Conservation (phyloP, 148 eudicot species). For the Spergularia bocconei region DNA sequence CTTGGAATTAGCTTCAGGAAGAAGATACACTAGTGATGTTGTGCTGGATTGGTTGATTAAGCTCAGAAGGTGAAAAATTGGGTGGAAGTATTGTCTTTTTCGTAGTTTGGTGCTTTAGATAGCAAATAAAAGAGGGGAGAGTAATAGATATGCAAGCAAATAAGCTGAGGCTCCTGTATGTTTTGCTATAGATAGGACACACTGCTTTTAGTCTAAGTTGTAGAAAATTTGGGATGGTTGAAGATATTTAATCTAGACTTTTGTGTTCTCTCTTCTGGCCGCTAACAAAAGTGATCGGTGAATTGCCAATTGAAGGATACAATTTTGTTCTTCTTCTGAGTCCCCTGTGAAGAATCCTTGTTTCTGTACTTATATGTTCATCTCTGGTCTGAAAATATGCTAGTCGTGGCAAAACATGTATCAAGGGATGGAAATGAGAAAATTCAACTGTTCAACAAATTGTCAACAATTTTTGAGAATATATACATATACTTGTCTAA, state of each 20-base stretch:
- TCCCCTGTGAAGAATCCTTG: too few relatives aligned
- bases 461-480: too few relatives aligned
- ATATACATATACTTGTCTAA: too few relatives aligned
- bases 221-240: background rate
- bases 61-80: background rate
- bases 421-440: background rate
- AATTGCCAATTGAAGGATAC: too few relatives aligned
- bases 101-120: background rate
- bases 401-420: background rate
- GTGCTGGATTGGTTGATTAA: background rate
- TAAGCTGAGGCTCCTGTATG: background rate
- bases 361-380: background rate
- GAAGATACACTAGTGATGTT: too few relatives aligned
- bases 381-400: background rate
- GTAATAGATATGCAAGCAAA: too few relatives aligned
- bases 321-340: too few relatives aligned
- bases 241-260: background rate
- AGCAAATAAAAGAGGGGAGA: background rate
- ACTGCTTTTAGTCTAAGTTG: background rate
- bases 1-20: background rate
- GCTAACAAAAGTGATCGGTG: too few relatives aligned
- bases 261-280: too few relatives aligned
- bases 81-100: background rate
- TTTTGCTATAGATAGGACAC: background rate
- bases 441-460: too few relatives aligned